Evolutionary conservation across 2,329 filamentous ascomycete genomes (phyloP), one percentile per base, ranked within the genome.

Genomic region (Pestalotiopsis sp.): DNA sequence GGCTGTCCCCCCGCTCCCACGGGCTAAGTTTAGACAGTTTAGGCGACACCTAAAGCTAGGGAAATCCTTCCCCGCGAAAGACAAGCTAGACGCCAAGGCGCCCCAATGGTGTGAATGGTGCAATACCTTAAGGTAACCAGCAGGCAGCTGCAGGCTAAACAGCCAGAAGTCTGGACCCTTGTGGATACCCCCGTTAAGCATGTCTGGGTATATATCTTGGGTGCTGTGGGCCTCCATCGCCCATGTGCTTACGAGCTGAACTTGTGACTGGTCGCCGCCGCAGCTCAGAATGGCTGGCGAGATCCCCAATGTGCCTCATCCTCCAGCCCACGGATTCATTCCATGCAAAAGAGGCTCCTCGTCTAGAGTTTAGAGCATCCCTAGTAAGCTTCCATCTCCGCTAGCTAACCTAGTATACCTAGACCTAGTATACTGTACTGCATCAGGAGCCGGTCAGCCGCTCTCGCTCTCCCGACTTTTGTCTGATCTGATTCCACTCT

Each of bases 51-150:
- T 20, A n/a, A 11, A 20, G 59, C 20, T 62, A 62, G 59, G 23
- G 14, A 27, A 59, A 36, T 27, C 59, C 17, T 36, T 36, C 59
- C 59, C 59, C 59, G 38, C 39, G 23, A 64, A 27, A 52, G 23
- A 12, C 62, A 64, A 64, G 39, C 62, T 64, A 64, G 49, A 64
- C 14, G 62, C 62, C 62, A 64, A 31, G 62, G 38, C 23, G 45
- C 7, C 11, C 39, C 38, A 49, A 45, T 49, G 41, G 62, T 36
- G 20, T 23, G 25, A 23, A 49, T 49, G 62, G 62, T 52, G 62
- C 62, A 23, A 64, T 64, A 25, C 6, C 27, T 27, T 4, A 27
- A 27, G 27, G 27, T 27, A 27, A 27, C 27, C 31, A 36, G 2
- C 31, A 36, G 31, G 31, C 31, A 36, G 31, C 31, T 36, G 31